Conservation (phyloP, 2,329 filamentous ascomycete species). For the Zymoseptoria passerinii region DNA sequence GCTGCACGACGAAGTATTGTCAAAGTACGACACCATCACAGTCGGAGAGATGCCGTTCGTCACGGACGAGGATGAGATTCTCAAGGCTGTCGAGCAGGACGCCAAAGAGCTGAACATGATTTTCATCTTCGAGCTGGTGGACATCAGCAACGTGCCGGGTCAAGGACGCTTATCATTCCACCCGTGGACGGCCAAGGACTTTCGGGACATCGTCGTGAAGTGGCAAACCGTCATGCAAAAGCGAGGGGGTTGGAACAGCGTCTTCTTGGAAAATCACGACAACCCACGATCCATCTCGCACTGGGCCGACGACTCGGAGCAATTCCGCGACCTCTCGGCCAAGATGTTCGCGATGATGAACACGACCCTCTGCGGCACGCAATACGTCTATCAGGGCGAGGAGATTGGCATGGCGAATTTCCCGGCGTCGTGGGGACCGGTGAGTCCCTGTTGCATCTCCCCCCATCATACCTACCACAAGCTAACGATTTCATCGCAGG, state of each 20-base stretch:
- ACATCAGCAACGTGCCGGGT: constrained; percentile 30
- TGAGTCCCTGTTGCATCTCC: neutral
- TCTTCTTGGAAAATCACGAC: constrained; percentile 47
- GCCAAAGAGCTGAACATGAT: constrained; percentile 41
- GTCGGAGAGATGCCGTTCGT: constrained; percentile 55
- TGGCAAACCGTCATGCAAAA: constrained; percentile 45
- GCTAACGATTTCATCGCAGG: constrained; percentile 3
- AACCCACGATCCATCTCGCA: constrained; percentile 43
- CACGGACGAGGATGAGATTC: constrained; percentile 36
- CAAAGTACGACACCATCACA: constrained; percentile 50
- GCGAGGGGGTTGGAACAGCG: constrained; percentile 42
- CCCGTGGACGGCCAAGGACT: constrained; percentile 32
- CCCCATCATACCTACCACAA: neutral
- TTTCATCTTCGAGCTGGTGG: constrained; percentile 41
- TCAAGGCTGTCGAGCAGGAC: constrained; percentile 35
- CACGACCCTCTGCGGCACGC: constrained; percentile 40
- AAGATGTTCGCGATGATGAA: constrained; percentile 43
- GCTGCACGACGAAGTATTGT: constrained; percentile 45
- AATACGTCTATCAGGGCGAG: constrained; percentile 46
- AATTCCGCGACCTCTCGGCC: constrained; percentile 38
- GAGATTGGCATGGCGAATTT: constrained; percentile 46
- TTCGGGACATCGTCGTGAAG: constrained; percentile 22
- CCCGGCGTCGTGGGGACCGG: constrained; percentile 34
- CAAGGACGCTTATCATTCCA: constrained; percentile 30
- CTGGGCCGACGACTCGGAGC: constrained; percentile 41